phyloP scores from a whole-genome alignment of 2,329 filamentous ascomycete species.

The Metarhizium sp. region DNA sequence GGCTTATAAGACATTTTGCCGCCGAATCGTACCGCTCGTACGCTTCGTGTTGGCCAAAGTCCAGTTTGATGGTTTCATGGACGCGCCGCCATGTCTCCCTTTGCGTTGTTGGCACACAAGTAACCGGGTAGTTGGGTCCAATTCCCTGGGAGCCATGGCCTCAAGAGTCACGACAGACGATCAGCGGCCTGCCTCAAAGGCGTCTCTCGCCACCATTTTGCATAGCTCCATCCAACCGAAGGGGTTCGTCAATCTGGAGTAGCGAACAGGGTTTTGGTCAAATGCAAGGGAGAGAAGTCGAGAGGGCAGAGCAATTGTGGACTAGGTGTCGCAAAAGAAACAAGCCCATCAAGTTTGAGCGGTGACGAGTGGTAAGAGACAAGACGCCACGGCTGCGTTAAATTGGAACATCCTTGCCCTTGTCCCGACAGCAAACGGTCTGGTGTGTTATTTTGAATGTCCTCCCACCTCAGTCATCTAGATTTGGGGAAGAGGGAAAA shows the following conservation, averaged over 20 bases:
- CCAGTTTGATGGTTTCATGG: not conserved
- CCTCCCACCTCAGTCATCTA: no score
- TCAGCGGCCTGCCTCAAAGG: not conserved
- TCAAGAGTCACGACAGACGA: not conserved
- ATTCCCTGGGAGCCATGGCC: not conserved
- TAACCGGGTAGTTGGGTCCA: not conserved
- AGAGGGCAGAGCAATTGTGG: not conserved
- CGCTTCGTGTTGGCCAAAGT: not conserved
- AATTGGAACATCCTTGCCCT: not conserved
- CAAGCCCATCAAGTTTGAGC: not conserved
- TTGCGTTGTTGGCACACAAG: not conserved
- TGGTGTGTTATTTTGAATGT: not conserved
- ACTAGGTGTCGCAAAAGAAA: constrained; percentile 1
- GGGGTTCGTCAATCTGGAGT: not conserved
- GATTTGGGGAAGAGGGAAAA: no score
- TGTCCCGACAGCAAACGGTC: not conserved
- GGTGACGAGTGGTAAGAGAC: not conserved
- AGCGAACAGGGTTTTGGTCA: not conserved
- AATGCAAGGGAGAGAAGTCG: constrained; percentile 6
- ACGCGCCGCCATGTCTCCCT: not conserved
- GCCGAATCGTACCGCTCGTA: not conserved
- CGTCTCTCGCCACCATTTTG: not conserved
- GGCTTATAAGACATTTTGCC: not conserved
- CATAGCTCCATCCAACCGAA: not conserved
- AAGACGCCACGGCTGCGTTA: not conserved